These are phyloP conservation scores for Apiotrichum veenhuisii DNA, from an alignment of 1,284 basidiomycete species.

Conservation along the genomic window DNA sequence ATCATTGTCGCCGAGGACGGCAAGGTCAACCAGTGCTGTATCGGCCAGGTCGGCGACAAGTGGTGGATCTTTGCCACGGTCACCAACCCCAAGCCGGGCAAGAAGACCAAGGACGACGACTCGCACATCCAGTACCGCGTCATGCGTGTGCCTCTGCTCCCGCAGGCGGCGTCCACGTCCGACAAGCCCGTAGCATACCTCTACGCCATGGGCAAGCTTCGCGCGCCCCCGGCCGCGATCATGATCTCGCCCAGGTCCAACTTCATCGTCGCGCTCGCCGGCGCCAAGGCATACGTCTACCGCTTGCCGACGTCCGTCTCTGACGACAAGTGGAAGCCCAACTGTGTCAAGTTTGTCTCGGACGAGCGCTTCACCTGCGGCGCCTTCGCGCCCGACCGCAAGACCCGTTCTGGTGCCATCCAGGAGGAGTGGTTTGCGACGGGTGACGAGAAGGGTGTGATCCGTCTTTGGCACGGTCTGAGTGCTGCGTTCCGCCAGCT, in stretches of 20 bases:
- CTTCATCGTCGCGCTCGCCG: conserved; percentile 77
- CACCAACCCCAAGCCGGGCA: conserved; percentile 19
- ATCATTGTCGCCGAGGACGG: conserved; percentile 66
- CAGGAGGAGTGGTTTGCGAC: conserved; percentile 89
- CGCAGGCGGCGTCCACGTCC: not conserved
- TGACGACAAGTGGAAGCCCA: conserved; percentile 29
- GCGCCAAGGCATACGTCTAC: conserved; percentile 77
- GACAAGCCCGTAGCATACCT: conserved; percentile 16
- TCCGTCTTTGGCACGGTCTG: conserved; percentile 90
- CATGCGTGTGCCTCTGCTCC: conserved; percentile 20
- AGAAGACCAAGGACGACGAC: conserved; percentile 17
- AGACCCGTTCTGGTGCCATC: conserved; percentile 11
- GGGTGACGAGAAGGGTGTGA: conserved; percentile 78
- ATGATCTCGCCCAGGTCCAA: conserved; percentile 66
- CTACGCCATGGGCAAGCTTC: conserved; percentile 33
- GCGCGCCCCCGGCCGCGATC: conserved; percentile 37
- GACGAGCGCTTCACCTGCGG: conserved; percentile 66
- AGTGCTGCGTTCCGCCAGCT: conserved; percentile 55
- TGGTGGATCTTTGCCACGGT: conserved; percentile 40
- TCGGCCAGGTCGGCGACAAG: conserved; percentile 33
- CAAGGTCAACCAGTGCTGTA: conserved; percentile 47
- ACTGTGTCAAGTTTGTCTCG: conserved; percentile 74
- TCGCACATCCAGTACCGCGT: conserved; percentile 24
- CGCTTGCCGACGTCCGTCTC: conserved; percentile 49
- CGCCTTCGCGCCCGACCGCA: conserved; percentile 70